A percentile compares a stretch with the other conserved stretches of the same genome.
These are phyloP conservation scores for Phialophora macrospora DNA, from an alignment of 2,329 filamentous ascomycete species.

Conservation along the genomic window DNA sequence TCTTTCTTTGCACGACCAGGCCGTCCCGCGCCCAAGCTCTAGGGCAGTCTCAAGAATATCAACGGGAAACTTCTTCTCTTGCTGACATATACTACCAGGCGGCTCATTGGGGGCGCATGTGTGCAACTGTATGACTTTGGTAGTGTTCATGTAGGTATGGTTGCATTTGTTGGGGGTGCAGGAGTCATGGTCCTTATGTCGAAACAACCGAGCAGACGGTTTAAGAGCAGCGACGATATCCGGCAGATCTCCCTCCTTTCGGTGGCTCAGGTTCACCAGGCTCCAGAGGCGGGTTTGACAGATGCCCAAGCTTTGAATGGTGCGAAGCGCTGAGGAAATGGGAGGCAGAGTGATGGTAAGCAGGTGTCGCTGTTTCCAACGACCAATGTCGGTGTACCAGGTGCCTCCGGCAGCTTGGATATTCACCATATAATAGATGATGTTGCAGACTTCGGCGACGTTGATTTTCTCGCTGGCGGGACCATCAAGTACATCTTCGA, in stretches of 20 bases:
- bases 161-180: slow-evolving; percentile 2
- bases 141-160: slow-evolving; percentile 6
- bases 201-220: not conserved
- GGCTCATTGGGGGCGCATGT: not conserved
- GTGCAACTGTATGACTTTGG: not conserved
- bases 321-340: slow-evolving; percentile 3
- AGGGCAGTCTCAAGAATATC: slow-evolving; percentile 4
- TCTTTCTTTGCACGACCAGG: slow-evolving; percentile 1
- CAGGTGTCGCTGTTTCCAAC: not conserved
- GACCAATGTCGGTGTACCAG: slow-evolving; percentile 1
- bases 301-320: not conserved
- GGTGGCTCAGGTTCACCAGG: slow-evolving; percentile 1
- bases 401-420: slow-evolving; percentile 1
- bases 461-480: slow-evolving; percentile 2
- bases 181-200: not conserved
- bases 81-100: not conserved
- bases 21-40: not conserved
- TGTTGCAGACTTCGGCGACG: slow-evolving; percentile 1
- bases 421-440: slow-evolving; percentile 2
- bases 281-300: slow-evolving; percentile 4
- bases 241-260: not conserved
- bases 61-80: slow-evolving; percentile 3
- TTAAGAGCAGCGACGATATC: slow-evolving; percentile 2
- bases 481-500: not conserved
- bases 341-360: slow-evolving; percentile 4